phyloP scores from a whole-genome alignment of 495 filamentous ascomycete genomes.

The Tuber calosporum region DNA sequence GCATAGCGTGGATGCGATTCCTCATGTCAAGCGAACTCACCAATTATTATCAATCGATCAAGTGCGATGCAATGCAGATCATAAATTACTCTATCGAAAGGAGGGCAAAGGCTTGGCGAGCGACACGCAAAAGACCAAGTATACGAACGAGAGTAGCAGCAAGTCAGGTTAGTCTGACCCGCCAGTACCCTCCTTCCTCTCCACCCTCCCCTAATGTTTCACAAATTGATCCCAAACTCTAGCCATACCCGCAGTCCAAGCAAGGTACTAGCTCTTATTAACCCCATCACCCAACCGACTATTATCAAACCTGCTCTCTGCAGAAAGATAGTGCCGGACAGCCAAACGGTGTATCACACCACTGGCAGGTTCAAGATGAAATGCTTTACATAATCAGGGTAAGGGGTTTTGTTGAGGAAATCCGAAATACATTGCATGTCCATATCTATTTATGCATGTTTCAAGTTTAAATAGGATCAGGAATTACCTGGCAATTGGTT shows the following conservation, averaged over 20 bases:
- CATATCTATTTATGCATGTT: too few species aligned
- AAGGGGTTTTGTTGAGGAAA: too few species aligned
- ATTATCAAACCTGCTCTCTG: conserved; percentile 54
- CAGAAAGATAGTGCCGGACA: conserved; percentile 53
- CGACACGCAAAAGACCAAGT: not conserved
- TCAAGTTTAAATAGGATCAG: too few species aligned
- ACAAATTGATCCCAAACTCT: not conserved
- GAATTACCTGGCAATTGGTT: too few species aligned
- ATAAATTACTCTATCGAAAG: not conserved
- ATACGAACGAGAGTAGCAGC: not conserved
- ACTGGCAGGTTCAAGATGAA: too few species aligned
- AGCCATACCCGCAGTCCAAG: not conserved
- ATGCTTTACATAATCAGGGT: too few species aligned
- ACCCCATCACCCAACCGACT: conserved; percentile 74
- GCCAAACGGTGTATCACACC: too few species aligned
- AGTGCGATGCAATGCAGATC: not conserved
- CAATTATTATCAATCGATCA: not conserved
- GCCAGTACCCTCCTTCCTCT: not conserved
- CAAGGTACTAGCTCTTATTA: conserved; percentile 59
- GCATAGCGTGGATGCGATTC: not conserved
- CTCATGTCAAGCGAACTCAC: not conserved
- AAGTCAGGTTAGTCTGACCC: not conserved
- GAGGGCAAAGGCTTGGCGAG: not conserved
- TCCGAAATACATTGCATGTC: too few species aligned
- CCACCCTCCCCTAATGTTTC: not conserved